Base-by-base conservation (phyloP, 192 early-diverging fungal species). In the Umbelopsis ramanniana region DNA sequence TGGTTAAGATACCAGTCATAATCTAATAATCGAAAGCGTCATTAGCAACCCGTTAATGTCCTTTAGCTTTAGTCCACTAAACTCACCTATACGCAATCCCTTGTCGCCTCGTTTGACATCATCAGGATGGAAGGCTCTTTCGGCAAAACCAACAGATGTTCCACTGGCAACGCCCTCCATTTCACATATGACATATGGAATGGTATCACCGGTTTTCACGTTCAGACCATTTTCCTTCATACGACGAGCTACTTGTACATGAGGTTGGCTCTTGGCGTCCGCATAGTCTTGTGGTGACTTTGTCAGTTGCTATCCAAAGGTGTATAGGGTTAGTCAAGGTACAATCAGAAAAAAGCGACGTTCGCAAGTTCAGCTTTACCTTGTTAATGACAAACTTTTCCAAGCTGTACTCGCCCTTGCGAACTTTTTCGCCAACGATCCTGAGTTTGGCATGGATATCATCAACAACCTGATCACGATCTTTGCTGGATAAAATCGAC, bases 321-420 rank as follows among this genome's bases (percentile, higher is more conserved):
- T n/a, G 19, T 9, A 11, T 26, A 35, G 29, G 46, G 35, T 54
- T 33, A 73, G 29, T 15, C 22, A 47, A 2, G 23, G 23, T 23
- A 19, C 11, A 0, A 19, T 26, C 63, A 0, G 10, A 38, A 17
- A 21, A 37, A 35, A 19, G 5, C 21, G 6, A n/a, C 8, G 2
- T 37, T 33, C 6, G 7, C 33, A 14, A 45, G 22, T 52, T 22
- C 10, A 46, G 8, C 21, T 29, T 29, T 78, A 92, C 88, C 85
- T 99, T 99, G 84, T 93, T 94, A 71, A 99, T 93, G 4, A 94
- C 83, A 82, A 91, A 98, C 75, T 95, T 93, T 19, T 94, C 91
- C 23, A 95, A 75, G 3, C 92, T 86, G 46, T 96, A 86, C 26
- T 85, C 79, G 15, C 86, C 89, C 21, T 83, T 77, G 7, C 93